Evolutionary conservation across 306 rosid genomes (phyloP).

Genomic region (Inga oerstediana): DNA sequence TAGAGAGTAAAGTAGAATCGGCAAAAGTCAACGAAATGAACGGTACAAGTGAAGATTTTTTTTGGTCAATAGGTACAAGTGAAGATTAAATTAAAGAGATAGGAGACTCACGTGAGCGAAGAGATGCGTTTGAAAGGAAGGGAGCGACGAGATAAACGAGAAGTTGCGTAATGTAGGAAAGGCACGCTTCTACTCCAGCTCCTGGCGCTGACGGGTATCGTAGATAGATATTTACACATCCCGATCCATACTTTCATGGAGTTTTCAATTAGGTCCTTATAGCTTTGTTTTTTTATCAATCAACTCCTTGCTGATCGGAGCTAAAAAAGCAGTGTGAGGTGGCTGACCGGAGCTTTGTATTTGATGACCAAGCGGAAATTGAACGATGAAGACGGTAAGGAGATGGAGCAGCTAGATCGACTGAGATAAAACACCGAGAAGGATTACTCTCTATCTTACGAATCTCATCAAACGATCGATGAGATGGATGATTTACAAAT

Average conservation of each 20-base stretch:
- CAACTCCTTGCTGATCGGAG: background rate
- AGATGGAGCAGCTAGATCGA: too few species aligned
- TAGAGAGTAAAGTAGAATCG: background rate
- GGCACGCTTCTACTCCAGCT: background rate
- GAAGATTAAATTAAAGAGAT: background rate
- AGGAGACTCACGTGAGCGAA: constrained; percentile 30
- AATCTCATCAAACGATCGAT: too few species aligned
- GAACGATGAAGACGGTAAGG: too few species aligned
- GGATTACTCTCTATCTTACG: too few species aligned
- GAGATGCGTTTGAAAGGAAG: background rate
- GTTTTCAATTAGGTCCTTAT: background rate
- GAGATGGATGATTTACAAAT: too few species aligned
- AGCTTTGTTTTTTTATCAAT: too few species aligned
- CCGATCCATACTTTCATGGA: background rate
- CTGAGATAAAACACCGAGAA: too few species aligned
- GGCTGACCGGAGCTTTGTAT: too few species aligned
- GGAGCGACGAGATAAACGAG: too few species aligned
- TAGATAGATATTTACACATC: background rate
- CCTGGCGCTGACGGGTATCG: background rate
- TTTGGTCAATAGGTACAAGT: too few species aligned
- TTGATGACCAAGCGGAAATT: too few species aligned
- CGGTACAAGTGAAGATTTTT: background rate
- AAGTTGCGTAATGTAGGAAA: background rate
- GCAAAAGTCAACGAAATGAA: background rate
- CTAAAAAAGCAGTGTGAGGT: too few species aligned